Conservation (phyloP, 2,329 filamentous ascomycete species). For the Xylariaceae sp. region DNA sequence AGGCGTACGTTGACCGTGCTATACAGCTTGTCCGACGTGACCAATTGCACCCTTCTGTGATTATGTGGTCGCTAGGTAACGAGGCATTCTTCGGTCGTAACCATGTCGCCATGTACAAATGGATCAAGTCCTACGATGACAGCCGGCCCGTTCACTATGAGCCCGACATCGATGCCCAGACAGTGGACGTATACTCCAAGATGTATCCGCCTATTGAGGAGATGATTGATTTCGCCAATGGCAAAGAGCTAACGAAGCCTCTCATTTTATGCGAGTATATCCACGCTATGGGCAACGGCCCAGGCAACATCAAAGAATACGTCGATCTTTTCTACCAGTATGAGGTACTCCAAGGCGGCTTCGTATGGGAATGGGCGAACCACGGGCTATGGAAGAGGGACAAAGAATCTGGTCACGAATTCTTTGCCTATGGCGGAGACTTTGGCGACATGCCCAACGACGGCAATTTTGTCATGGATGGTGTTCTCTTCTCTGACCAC, state of each 20-base stretch:
- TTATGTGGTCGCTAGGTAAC: constrained; percentile 64
- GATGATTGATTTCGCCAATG: constrained; percentile 34
- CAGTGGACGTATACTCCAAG: constrained; percentile 53
- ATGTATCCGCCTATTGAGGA: constrained; percentile 53
- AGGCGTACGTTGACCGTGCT: constrained; percentile 61
- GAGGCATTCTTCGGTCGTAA: constrained; percentile 63
- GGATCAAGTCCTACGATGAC: constrained; percentile 49
- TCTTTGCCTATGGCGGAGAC: constrained; percentile 36
- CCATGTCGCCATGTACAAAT: constrained; percentile 56
- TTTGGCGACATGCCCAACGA: constrained; percentile 55
- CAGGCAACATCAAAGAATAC: constrained; percentile 61
- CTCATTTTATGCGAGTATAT: constrained; percentile 48
- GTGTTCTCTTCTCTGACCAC: constrained; percentile 44
- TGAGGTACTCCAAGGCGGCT: constrained; percentile 55
- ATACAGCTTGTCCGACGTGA: constrained; percentile 57
- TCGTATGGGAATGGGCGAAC: constrained; percentile 57
- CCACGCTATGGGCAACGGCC: constrained; percentile 64
- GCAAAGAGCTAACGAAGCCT: constrained; percentile 41
- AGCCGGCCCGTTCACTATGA: constrained; percentile 58
- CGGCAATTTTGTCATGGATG: constrained; percentile 49
- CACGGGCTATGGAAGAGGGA: constrained; percentile 44
- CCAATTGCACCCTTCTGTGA: constrained; percentile 59
- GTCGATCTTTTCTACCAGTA: constrained; percentile 55
- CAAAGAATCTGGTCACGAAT: constrained; percentile 37
- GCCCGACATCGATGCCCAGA: constrained; percentile 50